phyloP scores from a whole-genome alignment of 805 yeast species.

The Ogataea pignaliae region DNA sequence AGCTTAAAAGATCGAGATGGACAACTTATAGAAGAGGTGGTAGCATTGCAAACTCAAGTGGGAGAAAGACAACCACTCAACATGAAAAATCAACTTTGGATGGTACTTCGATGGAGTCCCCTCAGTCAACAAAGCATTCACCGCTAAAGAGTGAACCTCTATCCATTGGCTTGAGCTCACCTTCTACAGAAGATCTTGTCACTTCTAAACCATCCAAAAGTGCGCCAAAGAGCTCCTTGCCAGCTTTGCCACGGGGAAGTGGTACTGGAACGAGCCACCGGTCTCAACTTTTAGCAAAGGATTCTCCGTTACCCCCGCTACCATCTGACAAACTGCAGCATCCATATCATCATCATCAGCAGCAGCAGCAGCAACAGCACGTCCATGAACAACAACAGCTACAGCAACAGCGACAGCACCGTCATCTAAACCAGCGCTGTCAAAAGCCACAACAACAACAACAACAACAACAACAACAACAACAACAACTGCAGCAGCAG shows the following conservation, averaged over 20 bases:
- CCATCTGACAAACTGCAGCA: conserved; percentile 5
- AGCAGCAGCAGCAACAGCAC: conserved; percentile 1
- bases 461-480: conserved; percentile 6
- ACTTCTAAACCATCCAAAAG: not conserved
- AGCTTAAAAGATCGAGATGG: conserved; percentile 43
- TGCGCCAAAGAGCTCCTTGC: conserved; percentile 13
- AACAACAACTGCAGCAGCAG: conserved; percentile 17
- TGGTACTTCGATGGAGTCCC: too few relatives aligned
- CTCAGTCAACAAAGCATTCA: too few relatives aligned
- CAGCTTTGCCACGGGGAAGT: conserved; percentile 7
- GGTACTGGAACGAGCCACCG: too few relatives aligned
- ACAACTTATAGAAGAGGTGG: conserved; percentile 43
- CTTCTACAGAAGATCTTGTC: not conserved
- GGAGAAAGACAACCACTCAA: too few relatives aligned
- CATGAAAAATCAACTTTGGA: too few relatives aligned
- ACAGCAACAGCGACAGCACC: conserved; percentile 2
- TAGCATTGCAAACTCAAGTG: conserved; percentile 5
- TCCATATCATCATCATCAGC: not conserved
- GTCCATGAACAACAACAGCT: not conserved
- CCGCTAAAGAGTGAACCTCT: too few relatives aligned
- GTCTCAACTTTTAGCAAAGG: conserved; percentile 2
- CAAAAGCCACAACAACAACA: conserved; percentile 4
- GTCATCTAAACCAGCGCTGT: not conserved
- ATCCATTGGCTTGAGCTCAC: too few relatives aligned
- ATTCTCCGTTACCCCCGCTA: conserved; percentile 15